phyloP scores from a whole-genome alignment of 176 grass and related monocot genomes.

The Ensete glaucum region DNA sequence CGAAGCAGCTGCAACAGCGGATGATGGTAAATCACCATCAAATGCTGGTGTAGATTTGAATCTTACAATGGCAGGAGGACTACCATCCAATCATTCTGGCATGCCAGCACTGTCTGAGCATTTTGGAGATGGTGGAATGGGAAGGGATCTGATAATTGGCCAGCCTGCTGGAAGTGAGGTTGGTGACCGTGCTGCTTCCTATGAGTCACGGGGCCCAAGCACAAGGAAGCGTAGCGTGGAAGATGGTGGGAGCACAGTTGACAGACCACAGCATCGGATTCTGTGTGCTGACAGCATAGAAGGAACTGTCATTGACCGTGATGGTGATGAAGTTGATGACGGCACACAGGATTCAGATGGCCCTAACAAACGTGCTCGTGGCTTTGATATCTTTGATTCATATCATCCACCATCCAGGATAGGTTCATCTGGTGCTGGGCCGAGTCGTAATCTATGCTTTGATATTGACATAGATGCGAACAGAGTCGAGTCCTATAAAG shows the following conservation, averaged over 20 bases:
- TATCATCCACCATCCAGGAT: constrained; percentile 32
- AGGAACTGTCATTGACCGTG: constrained; percentile 80
- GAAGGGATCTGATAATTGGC: constrained; percentile 93
- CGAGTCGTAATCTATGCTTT: constrained; percentile 76
- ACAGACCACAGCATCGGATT: constrained; percentile 64
- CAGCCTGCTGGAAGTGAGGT: constrained; percentile 95
- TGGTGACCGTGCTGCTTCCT: constrained; percentile 82
- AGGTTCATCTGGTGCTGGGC: constrained; percentile 83
- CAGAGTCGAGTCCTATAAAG: constrained; percentile 41
- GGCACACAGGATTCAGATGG: constrained; percentile 67
- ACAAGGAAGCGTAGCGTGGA: constrained; percentile 88
- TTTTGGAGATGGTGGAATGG: constrained; percentile 57
- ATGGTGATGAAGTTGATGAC: constrained; percentile 93
- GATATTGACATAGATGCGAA: constrained; percentile 42
- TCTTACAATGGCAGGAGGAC: constrained; percentile 79
- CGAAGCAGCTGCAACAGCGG: constrained; percentile 50
- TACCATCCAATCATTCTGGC: constrained; percentile 48
- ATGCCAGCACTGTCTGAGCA: constrained; percentile 33
- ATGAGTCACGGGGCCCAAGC: constrained; percentile 84
- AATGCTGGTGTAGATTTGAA: constrained; percentile 83
- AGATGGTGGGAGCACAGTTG: constrained; percentile 94
- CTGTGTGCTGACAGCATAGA: constrained; percentile 83
- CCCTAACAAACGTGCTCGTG: constrained; percentile 48
- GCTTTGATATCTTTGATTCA: constrained; percentile 69
- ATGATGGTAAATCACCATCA: constrained; percentile 58